phyloP scores from a whole-genome alignment of 495 filamentous ascomycete species.

The Xylaria venustula region DNA sequence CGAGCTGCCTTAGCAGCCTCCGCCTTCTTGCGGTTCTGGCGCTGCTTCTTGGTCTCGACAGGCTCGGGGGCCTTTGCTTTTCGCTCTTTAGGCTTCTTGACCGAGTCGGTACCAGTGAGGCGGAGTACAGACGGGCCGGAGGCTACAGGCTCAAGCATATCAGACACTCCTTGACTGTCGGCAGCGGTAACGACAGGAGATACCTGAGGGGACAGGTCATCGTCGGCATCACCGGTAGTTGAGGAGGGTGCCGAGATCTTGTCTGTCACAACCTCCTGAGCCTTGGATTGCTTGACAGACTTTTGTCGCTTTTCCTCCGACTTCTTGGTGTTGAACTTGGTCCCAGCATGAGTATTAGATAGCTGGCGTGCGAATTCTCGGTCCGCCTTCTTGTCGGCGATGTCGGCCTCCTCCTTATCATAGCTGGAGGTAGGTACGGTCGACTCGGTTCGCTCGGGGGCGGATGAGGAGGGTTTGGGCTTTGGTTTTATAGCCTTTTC shows the following conservation, averaged over 20 bases:
- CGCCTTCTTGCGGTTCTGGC: slow-evolving; percentile 79
- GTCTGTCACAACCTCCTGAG: slow-evolving; percentile 39
- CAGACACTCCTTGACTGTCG: slow-evolving; percentile 63
- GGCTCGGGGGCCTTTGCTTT: slow-evolving; percentile 55
- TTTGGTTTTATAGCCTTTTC: slow-evolving; percentile 29
- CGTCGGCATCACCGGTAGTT: slow-evolving; percentile 78
- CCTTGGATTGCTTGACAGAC: slow-evolving; percentile 56
- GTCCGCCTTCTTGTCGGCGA: slow-evolving; percentile 58
- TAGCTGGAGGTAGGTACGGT: slow-evolving; percentile 15
- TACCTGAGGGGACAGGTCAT: slow-evolving; percentile 64
- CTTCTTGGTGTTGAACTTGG: slow-evolving; percentile 53
- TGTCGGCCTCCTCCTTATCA: slow-evolving; percentile 25
- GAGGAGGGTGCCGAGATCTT: slow-evolving; percentile 63
- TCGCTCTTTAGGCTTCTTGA: slow-evolving; percentile 60
- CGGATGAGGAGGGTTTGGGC: slow-evolving; percentile 27
- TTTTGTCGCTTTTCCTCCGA: slow-evolving; percentile 59
- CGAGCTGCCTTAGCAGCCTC: slow-evolving; percentile 70
- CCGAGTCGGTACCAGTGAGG: slow-evolving; percentile 62
- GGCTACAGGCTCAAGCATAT: slow-evolving; percentile 79
- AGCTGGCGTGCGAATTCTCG: slow-evolving; percentile 73
- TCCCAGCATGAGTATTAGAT: slow-evolving; percentile 63
- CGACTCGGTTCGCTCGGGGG: slow-evolving; percentile 16
- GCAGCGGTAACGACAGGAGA: slow-evolving; percentile 60
- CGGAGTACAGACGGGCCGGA: slow-evolving; percentile 73
- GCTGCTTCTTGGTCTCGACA: slow-evolving; percentile 84